Conservation (phyloP, 257 asterid genomes). For the Nicotiana tabacum region DNA sequence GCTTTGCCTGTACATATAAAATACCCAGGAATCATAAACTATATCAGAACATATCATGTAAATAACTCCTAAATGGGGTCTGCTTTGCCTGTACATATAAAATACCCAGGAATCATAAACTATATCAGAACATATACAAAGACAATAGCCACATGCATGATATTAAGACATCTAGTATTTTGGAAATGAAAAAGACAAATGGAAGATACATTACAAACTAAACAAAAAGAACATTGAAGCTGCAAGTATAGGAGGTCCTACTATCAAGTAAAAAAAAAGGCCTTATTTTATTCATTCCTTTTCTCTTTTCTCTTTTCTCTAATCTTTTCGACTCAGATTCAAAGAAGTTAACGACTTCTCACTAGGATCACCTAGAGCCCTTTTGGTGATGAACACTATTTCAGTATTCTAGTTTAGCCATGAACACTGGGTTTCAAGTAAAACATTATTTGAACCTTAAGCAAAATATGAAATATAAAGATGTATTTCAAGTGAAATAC, state of each 20-base stretch:
- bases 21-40: neutral
- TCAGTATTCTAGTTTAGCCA: neutral
- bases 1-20: slow-evolving; percentile 48
- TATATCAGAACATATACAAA: neutral
- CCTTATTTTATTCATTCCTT: neutral
- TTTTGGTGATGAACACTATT: neutral
- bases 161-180: neutral
- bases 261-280: neutral
- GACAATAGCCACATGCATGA: neutral
- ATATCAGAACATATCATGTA: slow-evolving; percentile 43
- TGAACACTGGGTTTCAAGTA: neutral
- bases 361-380: neutral
- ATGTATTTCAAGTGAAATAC: neutral
- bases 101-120: neutral
- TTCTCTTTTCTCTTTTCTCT: no score
- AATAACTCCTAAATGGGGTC: slow-evolving; percentile 68
- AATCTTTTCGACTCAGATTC: neutral
- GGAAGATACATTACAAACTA: neutral
- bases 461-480: no score
- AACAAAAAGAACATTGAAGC: neutral
- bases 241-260: neutral
- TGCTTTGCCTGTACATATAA: slow-evolving; percentile 52
- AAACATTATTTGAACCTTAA: neutral
- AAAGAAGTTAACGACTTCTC: neutral
- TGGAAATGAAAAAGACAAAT: neutral